Conservation (phyloP, 352 stramenopile species). For the Globisporangium middletonii region DNA sequence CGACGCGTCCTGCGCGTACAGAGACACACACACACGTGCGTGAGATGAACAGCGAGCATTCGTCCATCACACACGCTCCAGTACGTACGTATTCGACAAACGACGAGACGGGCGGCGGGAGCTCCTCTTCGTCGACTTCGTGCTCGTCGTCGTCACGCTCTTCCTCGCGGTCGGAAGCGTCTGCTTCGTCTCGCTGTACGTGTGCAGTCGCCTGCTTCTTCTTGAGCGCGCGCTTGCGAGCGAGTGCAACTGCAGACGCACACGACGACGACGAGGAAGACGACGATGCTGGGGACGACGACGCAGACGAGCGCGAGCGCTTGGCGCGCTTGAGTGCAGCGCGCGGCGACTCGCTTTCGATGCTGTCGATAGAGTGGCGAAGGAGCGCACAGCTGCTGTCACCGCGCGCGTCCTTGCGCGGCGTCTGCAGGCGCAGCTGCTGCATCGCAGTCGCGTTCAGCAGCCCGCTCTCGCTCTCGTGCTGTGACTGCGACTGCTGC, state of each 20-base stretch:
- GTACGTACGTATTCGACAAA: conserved; percentile 17
- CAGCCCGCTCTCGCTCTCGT: not conserved
- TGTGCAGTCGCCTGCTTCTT: not conserved
- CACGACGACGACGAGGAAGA: conserved; percentile 7
- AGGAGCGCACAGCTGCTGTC: not conserved
- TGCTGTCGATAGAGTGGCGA: not conserved
- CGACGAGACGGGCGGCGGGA: conserved; percentile 6
- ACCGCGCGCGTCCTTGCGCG: not conserved
- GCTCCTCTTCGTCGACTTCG: conserved; percentile 7
- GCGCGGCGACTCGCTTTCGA: conserved; percentile 4
- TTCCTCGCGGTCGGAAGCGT: not conserved
- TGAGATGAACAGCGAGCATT: too few relatives aligned
- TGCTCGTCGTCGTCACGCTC: not conserved
- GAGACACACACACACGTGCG: not conserved
- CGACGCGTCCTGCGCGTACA: conserved; percentile 11
- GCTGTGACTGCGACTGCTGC: not conserved
- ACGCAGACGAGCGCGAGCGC: not conserved
- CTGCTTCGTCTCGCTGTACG: not conserved
- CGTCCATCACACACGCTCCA: too few relatives aligned
- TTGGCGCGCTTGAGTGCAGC: conserved; percentile 4
- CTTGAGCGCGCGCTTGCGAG: conserved; percentile 12
- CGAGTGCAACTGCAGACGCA: conserved; percentile 7
- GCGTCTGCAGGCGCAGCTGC: conserved; percentile 13
- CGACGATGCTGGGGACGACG: conserved; percentile 8
- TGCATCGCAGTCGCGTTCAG: conserved; percentile 12